Percentiles rank a stretch among this genome's conserved stretches.
Conservation (phyloP, 1,139 yeast species). For the Scheffersomyces insectosa region DNA sequence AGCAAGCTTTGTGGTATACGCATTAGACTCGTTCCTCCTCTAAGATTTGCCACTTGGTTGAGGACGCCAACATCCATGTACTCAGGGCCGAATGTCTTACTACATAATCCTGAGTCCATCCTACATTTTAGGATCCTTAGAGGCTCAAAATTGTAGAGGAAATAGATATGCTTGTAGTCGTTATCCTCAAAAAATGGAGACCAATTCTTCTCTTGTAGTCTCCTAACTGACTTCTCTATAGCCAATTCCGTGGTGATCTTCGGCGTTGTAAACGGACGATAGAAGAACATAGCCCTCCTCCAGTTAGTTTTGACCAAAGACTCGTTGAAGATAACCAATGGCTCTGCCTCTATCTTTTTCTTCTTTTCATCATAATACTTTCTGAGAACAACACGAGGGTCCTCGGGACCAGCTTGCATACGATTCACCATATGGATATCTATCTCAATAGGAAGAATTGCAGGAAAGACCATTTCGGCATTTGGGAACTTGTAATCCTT, state of each 20-base stretch:
- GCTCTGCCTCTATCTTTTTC: constrained; percentile 11
- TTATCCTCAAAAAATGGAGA: constrained; percentile 12
- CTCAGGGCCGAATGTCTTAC: neutral
- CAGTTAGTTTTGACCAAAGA: constrained; percentile 10
- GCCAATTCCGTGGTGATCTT: neutral
- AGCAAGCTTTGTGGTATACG: neutral
- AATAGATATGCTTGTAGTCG: neutral
- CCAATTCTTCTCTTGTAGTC: constrained; percentile 15
- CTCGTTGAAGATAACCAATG: constrained; percentile 13
- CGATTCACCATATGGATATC: constrained; percentile 20
- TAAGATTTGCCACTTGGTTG: constrained; percentile 1
- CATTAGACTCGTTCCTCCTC: neutral
- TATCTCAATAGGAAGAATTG: constrained; percentile 9
- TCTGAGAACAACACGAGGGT: constrained; percentile 12
- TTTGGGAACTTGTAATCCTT: constrained; percentile 5
- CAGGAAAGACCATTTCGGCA: constrained; percentile 6
- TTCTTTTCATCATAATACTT: constrained; percentile 7
- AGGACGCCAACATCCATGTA: constrained; percentile 1
- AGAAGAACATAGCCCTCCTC: constrained; percentile 14
- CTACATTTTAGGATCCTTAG: neutral
- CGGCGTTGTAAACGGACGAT: constrained; percentile 8
- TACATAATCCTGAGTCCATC: neutral
- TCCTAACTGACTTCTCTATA: constrained; percentile 2
- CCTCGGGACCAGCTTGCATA: constrained; percentile 10
- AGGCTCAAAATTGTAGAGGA: neutral